Evolutionary conservation across 2,329 filamentous ascomycete genomes (phyloP).

Genomic region (Claviceps sp.): DNA sequence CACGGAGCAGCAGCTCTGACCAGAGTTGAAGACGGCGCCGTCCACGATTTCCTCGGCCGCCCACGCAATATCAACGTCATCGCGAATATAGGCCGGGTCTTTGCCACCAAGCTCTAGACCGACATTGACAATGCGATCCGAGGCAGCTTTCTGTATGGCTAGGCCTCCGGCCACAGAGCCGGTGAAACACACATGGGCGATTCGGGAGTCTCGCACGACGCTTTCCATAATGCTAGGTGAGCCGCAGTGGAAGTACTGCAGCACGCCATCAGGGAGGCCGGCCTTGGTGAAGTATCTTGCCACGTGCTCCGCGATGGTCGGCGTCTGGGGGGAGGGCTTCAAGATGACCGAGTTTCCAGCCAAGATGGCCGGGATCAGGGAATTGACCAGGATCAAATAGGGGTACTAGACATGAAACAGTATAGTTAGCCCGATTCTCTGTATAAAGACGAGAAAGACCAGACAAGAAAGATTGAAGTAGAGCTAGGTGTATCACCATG

Average conservation of each 20-base stretch:
- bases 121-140: slow-evolving; percentile 72
- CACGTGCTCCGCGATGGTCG: slow-evolving; percentile 79
- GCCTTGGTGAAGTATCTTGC: slow-evolving; percentile 63
- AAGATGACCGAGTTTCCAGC: slow-evolving; percentile 84
- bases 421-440: not conserved
- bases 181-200: slow-evolving; percentile 82
- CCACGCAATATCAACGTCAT: slow-evolving; percentile 80
- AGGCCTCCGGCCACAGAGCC: slow-evolving; percentile 82
- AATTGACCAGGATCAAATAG: slow-evolving; percentile 87
- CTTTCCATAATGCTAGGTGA: slow-evolving; percentile 64
- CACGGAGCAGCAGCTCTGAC: slow-evolving; percentile 92
- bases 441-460: not conserved
- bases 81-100: slow-evolving; percentile 79
- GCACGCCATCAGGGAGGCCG: slow-evolving; percentile 68
- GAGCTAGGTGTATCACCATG: not conserved
- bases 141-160: slow-evolving; percentile 71
- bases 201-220: slow-evolving; percentile 61
- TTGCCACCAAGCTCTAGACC: slow-evolving; percentile 90
- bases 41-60: slow-evolving; percentile 91
- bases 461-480: not conserved
- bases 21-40: slow-evolving; percentile 92
- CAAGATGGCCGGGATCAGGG: slow-evolving; percentile 79
- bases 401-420: slow-evolving; percentile 52
- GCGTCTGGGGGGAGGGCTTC: slow-evolving; percentile 91
- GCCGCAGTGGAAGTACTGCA: slow-evolving; percentile 88